These are phyloP conservation scores for Rhinocladiella mackenziei DNA, from an alignment of 2,329 filamentous ascomycete species.

Conservation along the genomic window DNA sequence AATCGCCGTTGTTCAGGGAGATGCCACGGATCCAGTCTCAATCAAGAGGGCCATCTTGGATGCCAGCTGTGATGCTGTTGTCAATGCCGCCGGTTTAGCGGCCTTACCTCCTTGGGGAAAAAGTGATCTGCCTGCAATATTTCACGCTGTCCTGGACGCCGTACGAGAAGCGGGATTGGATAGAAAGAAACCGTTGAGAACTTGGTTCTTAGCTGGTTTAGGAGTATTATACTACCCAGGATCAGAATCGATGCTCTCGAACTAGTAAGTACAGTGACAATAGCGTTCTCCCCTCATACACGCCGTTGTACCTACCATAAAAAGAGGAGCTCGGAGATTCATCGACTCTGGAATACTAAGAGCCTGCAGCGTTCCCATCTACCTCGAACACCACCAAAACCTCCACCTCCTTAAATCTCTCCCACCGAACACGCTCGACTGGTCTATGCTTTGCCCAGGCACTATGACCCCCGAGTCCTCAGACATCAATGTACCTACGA, in stretches of 20 bases:
- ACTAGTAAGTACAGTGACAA: slow-evolving; percentile 33
- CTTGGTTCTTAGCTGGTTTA: slow-evolving; percentile 40
- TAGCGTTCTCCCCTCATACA: background rate
- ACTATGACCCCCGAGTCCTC: slow-evolving; percentile 37
- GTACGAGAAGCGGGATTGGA: slow-evolving; percentile 35
- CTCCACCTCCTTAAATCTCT: slow-evolving; percentile 32
- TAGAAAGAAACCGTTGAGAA: slow-evolving; percentile 35
- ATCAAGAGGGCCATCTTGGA: slow-evolving; percentile 39
- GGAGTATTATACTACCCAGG: slow-evolving; percentile 39
- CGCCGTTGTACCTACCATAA: background rate
- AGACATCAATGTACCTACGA: slow-evolving; percentile 32
- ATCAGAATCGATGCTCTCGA: slow-evolving; percentile 33
- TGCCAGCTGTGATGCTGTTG: slow-evolving; percentile 38
- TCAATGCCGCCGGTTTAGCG: slow-evolving; percentile 41
- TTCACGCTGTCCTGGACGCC: slow-evolving; percentile 35
- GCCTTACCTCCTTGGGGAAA: slow-evolving; percentile 39
- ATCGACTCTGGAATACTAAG: slow-evolving; percentile 20
- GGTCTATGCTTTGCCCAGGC: slow-evolving; percentile 40
- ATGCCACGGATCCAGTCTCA: slow-evolving; percentile 36
- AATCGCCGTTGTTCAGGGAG: slow-evolving; percentile 37
- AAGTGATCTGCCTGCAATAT: slow-evolving; percentile 37
- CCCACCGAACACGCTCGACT: slow-evolving; percentile 33
- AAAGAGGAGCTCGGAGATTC: background rate
- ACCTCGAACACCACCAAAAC: slow-evolving; percentile 37
- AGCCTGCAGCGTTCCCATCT: slow-evolving; percentile 35